Conservation (phyloP, 345 rosid species). For the Salix viminalis region DNA sequence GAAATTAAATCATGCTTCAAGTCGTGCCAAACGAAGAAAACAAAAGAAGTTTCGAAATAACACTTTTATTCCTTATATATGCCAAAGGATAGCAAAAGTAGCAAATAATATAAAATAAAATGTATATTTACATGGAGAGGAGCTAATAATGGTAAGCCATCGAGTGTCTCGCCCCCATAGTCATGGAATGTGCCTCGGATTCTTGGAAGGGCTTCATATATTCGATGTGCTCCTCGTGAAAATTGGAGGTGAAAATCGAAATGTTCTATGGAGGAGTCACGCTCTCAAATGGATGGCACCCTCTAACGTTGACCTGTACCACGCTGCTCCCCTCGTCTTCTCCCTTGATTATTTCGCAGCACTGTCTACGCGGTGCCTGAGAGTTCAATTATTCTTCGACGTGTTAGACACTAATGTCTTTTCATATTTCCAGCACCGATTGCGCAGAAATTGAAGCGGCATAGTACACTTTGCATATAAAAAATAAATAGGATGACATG, state of each 20-base stretch:
- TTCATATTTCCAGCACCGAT: constrained; percentile 3
- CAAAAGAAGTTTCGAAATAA: no score
- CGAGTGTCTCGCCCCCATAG: no score
- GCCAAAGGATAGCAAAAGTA: no score
- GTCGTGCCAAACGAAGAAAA: no score
- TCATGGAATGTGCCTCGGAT: no score
- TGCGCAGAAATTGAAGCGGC: constrained; percentile 14
- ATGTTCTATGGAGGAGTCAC: constrained; percentile 50
- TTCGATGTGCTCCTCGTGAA: no score
- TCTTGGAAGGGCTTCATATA: no score
- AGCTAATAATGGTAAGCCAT: no score
- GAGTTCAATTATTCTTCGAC: neutral
- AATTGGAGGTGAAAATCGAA: neutral
- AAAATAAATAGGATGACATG: neutral
- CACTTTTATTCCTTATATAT: no score
- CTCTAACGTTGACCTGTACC: constrained; percentile 53
- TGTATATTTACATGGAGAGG: neutral
- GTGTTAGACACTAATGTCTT: neutral
- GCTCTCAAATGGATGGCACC: constrained; percentile 53
- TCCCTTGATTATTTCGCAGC: constrained; percentile 50
- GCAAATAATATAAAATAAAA: no score
- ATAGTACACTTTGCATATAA: neutral
- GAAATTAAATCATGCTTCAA: no score
- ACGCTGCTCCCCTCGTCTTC: constrained; percentile 13
- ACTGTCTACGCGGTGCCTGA: constrained; percentile 85